Evolutionary conservation across 768 basidiomycete species (phyloP).

Genomic region (Tubosaeta sp.): DNA sequence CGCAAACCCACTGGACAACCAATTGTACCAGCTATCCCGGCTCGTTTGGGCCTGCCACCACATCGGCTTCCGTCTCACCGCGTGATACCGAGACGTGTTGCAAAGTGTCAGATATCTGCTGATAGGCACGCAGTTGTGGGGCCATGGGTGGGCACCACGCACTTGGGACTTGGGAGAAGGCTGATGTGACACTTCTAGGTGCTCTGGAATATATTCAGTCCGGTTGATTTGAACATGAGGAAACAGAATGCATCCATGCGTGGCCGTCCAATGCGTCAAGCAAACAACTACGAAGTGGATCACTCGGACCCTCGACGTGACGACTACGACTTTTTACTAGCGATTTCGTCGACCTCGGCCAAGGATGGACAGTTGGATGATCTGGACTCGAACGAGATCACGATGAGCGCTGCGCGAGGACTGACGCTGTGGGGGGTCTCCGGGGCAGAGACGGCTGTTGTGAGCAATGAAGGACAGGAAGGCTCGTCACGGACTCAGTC

Average conservation of each 20-base stretch:
- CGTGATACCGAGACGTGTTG: constrained; percentile 41
- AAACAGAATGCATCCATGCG: constrained; percentile 44
- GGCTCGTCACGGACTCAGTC: no score
- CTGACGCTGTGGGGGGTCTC: constrained; percentile 43
- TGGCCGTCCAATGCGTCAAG: constrained; percentile 22
- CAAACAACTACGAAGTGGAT: constrained; percentile 9
- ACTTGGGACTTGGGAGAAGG: constrained; percentile 2
- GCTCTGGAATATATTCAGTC: constrained; percentile 41
- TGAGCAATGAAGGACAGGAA: no score
- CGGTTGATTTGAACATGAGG: constrained; percentile 31
- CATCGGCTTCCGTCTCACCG: constrained; percentile 47
- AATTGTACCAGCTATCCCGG: constrained; percentile 27
- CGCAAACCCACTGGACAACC: constrained; percentile 33
- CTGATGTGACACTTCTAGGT: constrained; percentile 32
- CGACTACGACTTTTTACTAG: constrained; percentile 51
- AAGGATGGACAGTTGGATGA: constrained; percentile 40
- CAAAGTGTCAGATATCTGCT: constrained; percentile 42
- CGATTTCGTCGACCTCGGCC: constrained; percentile 39
- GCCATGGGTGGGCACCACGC: constrained; percentile 45
- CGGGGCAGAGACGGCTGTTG: no score
- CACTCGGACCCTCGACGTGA: constrained; percentile 28
- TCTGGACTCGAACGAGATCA: constrained; percentile 45
- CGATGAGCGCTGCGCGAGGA: constrained; percentile 44
- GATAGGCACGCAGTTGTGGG: constrained; percentile 49
- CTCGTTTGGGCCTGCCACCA: constrained; percentile 38